Percentiles rank a stretch among this genome's conserved stretches.
Conservation (phyloP, 495 filamentous ascomycete genomes). For the Ascodesmis nigricans region DNA sequence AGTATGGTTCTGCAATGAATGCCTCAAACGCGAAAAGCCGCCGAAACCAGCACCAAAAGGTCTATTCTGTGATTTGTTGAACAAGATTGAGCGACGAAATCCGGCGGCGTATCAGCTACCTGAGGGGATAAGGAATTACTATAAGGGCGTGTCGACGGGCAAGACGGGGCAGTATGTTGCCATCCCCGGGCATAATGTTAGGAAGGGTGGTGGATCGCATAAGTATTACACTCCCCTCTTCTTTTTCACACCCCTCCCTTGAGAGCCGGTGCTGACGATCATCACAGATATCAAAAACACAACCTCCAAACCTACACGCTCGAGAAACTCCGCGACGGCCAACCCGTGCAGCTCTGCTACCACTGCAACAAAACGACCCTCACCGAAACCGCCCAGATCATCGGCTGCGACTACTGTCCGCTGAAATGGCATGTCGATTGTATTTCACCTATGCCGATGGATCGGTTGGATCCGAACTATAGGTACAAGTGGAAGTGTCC, state of each 20-base stretch:
- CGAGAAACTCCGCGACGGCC: too few relatives aligned
- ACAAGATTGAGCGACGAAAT: conserved; percentile 37
- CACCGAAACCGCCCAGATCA: too few relatives aligned
- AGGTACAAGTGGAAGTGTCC: conserved; percentile 79
- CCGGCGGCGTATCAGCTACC: conserved; percentile 57
- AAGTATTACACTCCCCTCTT: conserved; percentile 18
- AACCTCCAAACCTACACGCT: too few relatives aligned
- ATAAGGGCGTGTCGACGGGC: conserved; percentile 49
- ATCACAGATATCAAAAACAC: too few relatives aligned
- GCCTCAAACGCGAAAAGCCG: conserved; percentile 26
- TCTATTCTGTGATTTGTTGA: conserved; percentile 37
- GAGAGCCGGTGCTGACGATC: too few relatives aligned
- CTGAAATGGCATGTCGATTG: conserved; percentile 82
- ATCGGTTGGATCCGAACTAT: conserved; percentile 43
- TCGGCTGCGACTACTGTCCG: conserved; percentile 63
- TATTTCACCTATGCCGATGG: conserved; percentile 52
- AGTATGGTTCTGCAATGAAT: conserved; percentile 69
- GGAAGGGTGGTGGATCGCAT: too few relatives aligned
- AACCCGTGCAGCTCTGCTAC: too few relatives aligned
- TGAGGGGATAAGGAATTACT: conserved; percentile 41
- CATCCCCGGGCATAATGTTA: too few relatives aligned
- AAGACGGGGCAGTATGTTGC: conserved; percentile 64
- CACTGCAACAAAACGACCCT: too few relatives aligned
- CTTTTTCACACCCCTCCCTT: too few relatives aligned
- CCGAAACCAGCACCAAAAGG: conserved; percentile 25